Evolutionary conservation across 164 flowering plant genomes (phyloP), one percentile per base, ranked within the genome.

Genomic region (Stephania japonica): DNA sequence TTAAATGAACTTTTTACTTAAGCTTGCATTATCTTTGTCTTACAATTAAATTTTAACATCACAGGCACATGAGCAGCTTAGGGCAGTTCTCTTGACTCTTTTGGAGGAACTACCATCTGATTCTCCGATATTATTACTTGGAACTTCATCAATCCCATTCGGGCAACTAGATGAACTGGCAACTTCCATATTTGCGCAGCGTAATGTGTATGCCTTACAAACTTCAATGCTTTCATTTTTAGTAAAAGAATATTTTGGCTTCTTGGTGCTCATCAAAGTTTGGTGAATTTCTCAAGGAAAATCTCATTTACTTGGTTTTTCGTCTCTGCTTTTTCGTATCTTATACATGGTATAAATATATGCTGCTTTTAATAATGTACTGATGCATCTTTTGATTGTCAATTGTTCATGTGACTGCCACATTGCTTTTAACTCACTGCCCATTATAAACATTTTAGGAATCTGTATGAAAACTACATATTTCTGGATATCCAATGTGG

Each of bases 51-150:
- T 68, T 62, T 69, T 42, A n/a, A 69, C 43, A 73, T 77, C 75
- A 73, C 89, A 96, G 99, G 98, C 99, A 68, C 91, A 96, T 78
- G 97, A 89, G 75, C 99, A 96, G 81, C 93, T 96, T 41, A 89
- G 79, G 83, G 99, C 98, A 72, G 99, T 96, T 67, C 80, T 96
- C 53, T 67, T 81, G 80, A 86, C 96, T 44, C 81, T 96, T 70
- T 83, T 96, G 84, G 98, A 90, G 77, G 99, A 94, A 70, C 76
- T 96, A 78, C 97, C 99, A 25, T 93, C 98, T 27, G 93, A 92
- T 75, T 83, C 85, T 70, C 97, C 97, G 13, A 86, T 96, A 73
- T 75, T 96, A 70, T 75, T 96, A 49, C 88, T 96, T 56, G 99
- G 96, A 78, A 88, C 97, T 75, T 84, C 88, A 72, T 78, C 87